These are phyloP conservation scores for Limonium bicolor DNA, from an alignment of 148 eudicot species.

Conservation along the genomic window DNA sequence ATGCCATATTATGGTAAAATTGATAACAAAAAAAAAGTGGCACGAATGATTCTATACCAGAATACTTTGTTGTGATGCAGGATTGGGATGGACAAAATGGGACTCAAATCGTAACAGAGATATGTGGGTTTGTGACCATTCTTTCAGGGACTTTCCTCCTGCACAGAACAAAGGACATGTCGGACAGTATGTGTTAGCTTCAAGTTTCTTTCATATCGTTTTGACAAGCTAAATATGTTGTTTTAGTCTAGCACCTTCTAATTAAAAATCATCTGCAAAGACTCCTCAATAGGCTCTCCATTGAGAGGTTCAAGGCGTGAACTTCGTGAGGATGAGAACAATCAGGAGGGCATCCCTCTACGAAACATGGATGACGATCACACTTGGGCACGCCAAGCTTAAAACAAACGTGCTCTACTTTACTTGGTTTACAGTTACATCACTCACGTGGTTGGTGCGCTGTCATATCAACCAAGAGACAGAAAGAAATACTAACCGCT, in stretches of 20 bases:
- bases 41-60: neutral
- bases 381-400: no score
- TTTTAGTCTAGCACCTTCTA: neutral
- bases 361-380: conserved; percentile 2
- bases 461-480: no score
- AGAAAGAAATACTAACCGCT: no score
- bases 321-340: neutral
- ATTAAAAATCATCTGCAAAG: neutral
- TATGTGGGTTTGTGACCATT: conserved; percentile 53
- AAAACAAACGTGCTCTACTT: no score
- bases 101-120: conserved; percentile 35
- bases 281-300: neutral
- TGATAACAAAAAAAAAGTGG: neutral
- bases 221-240: neutral
- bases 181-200: conserved; percentile 17
- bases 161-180: conserved; percentile 45
- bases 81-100: conserved; percentile 43
- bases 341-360: conserved; percentile 4
- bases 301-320: conserved; percentile 2
- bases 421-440: no score
- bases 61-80: conserved; percentile 13
- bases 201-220: neutral
- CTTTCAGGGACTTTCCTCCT: conserved; percentile 45
- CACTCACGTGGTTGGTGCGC: no score
- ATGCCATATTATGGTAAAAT: neutral